These are phyloP conservation scores for Colletotrichum sublineola DNA, from an alignment of 2,329 filamentous ascomycete genomes.

Conservation along the genomic window DNA sequence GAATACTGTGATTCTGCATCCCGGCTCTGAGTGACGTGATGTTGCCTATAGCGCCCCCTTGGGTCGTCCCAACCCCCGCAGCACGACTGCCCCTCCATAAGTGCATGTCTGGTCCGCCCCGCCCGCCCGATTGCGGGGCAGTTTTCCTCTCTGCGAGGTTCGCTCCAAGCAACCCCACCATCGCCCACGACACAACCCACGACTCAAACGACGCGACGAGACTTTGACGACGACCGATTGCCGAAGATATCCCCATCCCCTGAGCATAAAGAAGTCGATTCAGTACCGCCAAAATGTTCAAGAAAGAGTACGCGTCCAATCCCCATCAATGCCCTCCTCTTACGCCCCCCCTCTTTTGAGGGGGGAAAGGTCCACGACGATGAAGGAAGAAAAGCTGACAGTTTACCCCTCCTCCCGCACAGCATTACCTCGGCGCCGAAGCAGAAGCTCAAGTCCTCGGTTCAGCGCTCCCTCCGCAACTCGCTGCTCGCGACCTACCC, in stretches of 20 bases:
- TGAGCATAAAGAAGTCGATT: background rate
- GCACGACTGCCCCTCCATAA: slow-evolving; percentile 31
- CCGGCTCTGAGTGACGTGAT: slow-evolving; percentile 27
- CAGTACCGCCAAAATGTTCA: slow-evolving; percentile 77
- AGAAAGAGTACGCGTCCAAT: slow-evolving; percentile 80
- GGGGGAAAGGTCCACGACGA: background rate
- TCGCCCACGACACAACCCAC: slow-evolving; percentile 32
- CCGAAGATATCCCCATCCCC: slow-evolving; percentile 4
- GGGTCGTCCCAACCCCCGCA: background rate
- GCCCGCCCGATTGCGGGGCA: slow-evolving; percentile 45
- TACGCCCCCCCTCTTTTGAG: background rate
- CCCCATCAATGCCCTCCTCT: background rate
- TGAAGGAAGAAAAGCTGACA: slow-evolving; percentile 32
- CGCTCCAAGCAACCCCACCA: slow-evolving; percentile 40
- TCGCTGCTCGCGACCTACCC: slow-evolving; percentile 89
- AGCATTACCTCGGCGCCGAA: slow-evolving; percentile 84
- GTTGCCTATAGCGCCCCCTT: background rate
- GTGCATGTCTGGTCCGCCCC: slow-evolving; percentile 46
- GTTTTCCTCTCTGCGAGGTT: slow-evolving; percentile 42
- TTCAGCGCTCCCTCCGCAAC: slow-evolving; percentile 86
- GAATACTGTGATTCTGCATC: background rate
- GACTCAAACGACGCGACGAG: slow-evolving; percentile 37
- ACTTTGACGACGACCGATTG: slow-evolving; percentile 29
- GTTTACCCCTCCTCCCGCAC: slow-evolving; percentile 45
- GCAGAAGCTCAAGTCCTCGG: slow-evolving; percentile 97